phyloP scores from a whole-genome alignment of 805 yeast genomes.

The Myxozyma nipponensis region DNA sequence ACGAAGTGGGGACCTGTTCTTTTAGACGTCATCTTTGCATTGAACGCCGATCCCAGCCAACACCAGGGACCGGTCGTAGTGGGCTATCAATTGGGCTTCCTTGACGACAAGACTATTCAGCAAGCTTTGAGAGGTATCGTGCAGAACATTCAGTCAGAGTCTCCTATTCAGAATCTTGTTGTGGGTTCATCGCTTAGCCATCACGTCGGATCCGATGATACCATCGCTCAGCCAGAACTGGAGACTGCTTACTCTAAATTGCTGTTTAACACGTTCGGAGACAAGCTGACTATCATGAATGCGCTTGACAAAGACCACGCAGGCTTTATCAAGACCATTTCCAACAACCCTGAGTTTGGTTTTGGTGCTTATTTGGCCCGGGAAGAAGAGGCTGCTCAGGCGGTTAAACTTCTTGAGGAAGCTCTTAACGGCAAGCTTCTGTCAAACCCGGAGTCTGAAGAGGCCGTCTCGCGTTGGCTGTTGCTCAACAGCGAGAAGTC shows the following conservation, averaged over 20 bases:
- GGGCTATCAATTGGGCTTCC: slow-evolving; percentile 50
- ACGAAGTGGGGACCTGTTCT: slow-evolving; percentile 64
- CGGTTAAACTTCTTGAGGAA: slow-evolving; percentile 45
- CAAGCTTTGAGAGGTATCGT: slow-evolving; percentile 48
- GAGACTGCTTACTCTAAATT: slow-evolving; percentile 78
- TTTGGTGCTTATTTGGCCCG: slow-evolving; percentile 67
- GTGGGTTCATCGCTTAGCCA: slow-evolving; percentile 46
- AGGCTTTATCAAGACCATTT: slow-evolving; percentile 43
- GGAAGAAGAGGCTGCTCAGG: slow-evolving; percentile 48
- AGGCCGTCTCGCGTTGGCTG: slow-evolving; percentile 67
- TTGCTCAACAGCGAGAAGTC: slow-evolving; percentile 37
- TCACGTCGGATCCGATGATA: slow-evolving; percentile 16
- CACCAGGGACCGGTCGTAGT: slow-evolving; percentile 43
- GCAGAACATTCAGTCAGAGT: slow-evolving; percentile 48
- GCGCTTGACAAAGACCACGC: slow-evolving; percentile 45
- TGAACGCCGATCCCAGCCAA: slow-evolving; percentile 38
- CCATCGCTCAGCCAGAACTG: slow-evolving; percentile 37
- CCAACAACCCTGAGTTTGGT: slow-evolving; percentile 70
- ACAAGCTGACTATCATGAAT: slow-evolving; percentile 58
- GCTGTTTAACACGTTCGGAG: slow-evolving; percentile 60
- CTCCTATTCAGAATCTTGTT: slow-evolving; percentile 60
- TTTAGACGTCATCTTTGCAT: slow-evolving; percentile 62
- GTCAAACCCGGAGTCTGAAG: slow-evolving; percentile 49
- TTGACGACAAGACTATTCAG: slow-evolving; percentile 41
- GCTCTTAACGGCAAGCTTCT: slow-evolving; percentile 38